These are phyloP conservation scores for Alternaria postmessia DNA, from an alignment of 2,329 filamentous ascomycete species.

Conservation along the genomic window DNA sequence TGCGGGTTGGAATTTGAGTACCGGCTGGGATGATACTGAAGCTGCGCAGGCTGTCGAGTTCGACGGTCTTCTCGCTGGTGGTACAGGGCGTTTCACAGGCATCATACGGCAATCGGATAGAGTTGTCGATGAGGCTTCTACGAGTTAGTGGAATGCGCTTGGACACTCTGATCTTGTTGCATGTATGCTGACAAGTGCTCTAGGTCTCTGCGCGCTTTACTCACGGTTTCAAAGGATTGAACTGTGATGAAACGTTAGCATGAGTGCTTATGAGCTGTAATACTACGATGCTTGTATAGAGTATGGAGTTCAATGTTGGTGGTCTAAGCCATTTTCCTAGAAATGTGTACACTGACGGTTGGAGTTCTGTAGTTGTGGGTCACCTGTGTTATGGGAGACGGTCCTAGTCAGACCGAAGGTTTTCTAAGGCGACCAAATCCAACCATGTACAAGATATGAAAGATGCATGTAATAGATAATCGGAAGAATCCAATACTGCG, in stretches of 20 bases:
- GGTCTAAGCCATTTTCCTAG: not conserved
- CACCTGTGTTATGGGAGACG: not conserved
- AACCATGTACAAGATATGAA: too few species aligned
- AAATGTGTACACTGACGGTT: not conserved
- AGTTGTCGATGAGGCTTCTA: constrained; percentile 20
- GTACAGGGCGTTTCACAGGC: constrained; percentile 53
- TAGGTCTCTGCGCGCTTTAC: not conserved
- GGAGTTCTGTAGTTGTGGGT: not conserved
- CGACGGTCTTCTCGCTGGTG: constrained; percentile 52
- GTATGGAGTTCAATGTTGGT: not conserved
- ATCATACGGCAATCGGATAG: constrained; percentile 32
- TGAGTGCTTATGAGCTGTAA: not conserved
- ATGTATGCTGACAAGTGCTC: not conserved
- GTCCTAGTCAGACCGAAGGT: not conserved
- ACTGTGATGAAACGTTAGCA: not conserved
- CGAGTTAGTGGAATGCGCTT: constrained; percentile 24
- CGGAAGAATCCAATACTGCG: too few species aligned
- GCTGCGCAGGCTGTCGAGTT: constrained; percentile 51
- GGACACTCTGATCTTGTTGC: not conserved
- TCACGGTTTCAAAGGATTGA: not conserved
- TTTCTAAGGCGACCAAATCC: not conserved
- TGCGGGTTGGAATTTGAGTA: constrained; percentile 44
- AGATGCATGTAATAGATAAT: too few species aligned
- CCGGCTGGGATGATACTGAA: constrained; percentile 43
- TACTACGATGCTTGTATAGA: not conserved